These are phyloP conservation scores for Cyclotella kingstonii DNA, from an alignment of 108 stramenopile genomes.

Conservation along the genomic window DNA sequence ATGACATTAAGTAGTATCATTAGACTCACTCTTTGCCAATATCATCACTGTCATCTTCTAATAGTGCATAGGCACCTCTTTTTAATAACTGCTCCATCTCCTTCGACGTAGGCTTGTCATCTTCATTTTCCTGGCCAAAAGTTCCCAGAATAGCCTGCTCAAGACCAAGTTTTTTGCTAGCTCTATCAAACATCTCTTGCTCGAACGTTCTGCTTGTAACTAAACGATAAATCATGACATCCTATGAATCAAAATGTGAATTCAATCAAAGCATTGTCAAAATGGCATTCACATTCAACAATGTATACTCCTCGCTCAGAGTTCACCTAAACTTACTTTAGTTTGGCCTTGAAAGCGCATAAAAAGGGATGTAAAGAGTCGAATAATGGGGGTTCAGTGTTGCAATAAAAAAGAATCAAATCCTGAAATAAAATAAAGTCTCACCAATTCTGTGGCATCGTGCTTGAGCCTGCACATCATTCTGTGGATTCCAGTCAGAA, in stretches of 20 bases:
- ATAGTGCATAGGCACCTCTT: conserved; percentile 88
- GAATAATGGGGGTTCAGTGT: not conserved
- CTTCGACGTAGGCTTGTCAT: conserved; percentile 82
- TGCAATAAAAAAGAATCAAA: no score
- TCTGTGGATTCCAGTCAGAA: conserved; percentile 99
- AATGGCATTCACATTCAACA: not conserved
- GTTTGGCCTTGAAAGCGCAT: conserved; percentile 7
- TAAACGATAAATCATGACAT: conserved; percentile 95
- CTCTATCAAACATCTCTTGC: conserved; percentile 98
- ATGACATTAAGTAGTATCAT: not conserved
- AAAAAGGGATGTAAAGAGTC: not conserved
- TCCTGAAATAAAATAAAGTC: conserved; percentile 39
- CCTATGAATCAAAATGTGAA: not conserved
- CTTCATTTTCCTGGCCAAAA: conserved; percentile 83
- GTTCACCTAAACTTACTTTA: conserved; percentile 10
- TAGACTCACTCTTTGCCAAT: conserved; percentile 52
- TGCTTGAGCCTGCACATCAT: conserved; percentile 98
- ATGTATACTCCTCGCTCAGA: not conserved
- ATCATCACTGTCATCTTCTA: conserved; percentile 87
- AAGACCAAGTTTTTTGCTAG: conserved; percentile 96
- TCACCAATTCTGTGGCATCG: conserved; percentile 99
- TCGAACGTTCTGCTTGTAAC: conserved; percentile 97
- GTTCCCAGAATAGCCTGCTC: conserved; percentile 99
- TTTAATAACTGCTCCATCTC: conserved; percentile 94
- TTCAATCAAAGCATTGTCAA: not conserved